phyloP scores from a whole-genome alignment of 352 stramenopile genomes.

The Lagenidium giganteum region DNA sequence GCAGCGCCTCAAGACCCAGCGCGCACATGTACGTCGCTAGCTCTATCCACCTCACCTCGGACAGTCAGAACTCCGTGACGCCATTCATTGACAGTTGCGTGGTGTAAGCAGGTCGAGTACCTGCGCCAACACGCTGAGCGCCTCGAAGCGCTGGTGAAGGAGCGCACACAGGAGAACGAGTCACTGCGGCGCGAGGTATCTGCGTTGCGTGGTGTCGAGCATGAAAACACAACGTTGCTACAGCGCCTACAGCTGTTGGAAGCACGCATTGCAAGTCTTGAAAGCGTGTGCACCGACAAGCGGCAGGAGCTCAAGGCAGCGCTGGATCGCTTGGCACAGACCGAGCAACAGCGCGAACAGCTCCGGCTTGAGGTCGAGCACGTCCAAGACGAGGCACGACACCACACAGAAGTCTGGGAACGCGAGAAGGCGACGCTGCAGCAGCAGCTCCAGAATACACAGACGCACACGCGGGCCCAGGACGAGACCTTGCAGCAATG shows the following conservation, averaged over 20 bases:
- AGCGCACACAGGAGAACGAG: constrained; percentile 37
- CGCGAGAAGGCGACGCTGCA: constrained; percentile 19
- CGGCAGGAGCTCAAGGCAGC: constrained; percentile 17
- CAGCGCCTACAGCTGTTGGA: constrained; percentile 55
- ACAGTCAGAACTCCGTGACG: no score
- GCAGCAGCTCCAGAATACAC: constrained; percentile 30
- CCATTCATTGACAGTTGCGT: no score
- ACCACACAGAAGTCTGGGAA: constrained; percentile 17
- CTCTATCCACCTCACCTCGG: no score
- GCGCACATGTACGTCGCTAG: no score
- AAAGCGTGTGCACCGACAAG: constrained; percentile 27
- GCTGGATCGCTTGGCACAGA: constrained; percentile 11
- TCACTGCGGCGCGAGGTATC: constrained; percentile 31
- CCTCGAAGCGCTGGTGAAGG: constrained; percentile 24
- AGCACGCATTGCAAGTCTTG: constrained; percentile 33
- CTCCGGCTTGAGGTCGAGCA: constrained; percentile 26
- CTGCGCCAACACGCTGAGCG: constrained; percentile 33
- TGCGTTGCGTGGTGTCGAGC: constrained; percentile 30
- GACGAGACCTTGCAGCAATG: no score
- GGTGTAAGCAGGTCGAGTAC: no score
- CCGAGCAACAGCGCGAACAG: constrained; percentile 32
- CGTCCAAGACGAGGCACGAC: constrained; percentile 23
- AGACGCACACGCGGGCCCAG: no score
- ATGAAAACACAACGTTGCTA: constrained; percentile 49
- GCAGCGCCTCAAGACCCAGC: constrained; percentile 39